Percentiles rank a stretch among this genome's conserved stretches.
Evolutionary conservation across 768 basidiomycete genomes (phyloP).

Genomic region (Tremella yokohamensis): DNA sequence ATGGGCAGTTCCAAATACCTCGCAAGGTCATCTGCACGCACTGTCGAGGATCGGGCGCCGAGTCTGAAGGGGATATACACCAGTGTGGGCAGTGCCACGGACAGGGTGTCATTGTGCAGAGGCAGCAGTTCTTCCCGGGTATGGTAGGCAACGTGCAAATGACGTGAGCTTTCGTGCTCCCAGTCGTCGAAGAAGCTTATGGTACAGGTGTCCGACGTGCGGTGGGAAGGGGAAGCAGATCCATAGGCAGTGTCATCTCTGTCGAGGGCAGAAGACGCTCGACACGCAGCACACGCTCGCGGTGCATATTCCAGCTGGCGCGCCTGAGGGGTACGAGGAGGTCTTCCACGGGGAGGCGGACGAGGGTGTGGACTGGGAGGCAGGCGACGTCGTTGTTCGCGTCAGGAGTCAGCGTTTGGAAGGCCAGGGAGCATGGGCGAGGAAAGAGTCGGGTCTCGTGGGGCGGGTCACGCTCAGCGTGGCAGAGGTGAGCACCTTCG

Average conservation of each 20-base stretch:
- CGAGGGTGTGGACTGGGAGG: constrained; percentile 91
- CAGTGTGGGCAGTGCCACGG: constrained; percentile 81
- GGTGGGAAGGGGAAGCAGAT: constrained; percentile 77
- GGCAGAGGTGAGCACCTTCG: constrained; percentile 66
- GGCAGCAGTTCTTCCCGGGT: constrained; percentile 94
- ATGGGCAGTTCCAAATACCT: constrained; percentile 76
- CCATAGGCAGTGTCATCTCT: constrained; percentile 73
- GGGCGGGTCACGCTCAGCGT: constrained; percentile 88
- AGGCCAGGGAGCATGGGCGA: constrained; percentile 62
- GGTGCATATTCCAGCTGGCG: constrained; percentile 78
- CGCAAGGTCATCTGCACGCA: constrained; percentile 93
- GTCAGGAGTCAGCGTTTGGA: constrained; percentile 72
- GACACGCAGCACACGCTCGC: constrained; percentile 78
- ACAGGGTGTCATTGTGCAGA: constrained; percentile 73
- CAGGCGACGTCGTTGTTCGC: constrained; percentile 86
- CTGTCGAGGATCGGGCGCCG: constrained; percentile 92
- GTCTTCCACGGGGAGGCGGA: constrained; percentile 96
- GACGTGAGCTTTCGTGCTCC: constrained; percentile 56
- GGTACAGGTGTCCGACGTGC: constrained; percentile 63
- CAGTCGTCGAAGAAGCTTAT: background rate
- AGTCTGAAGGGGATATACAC: constrained; percentile 80
- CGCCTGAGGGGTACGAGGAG: constrained; percentile 89
- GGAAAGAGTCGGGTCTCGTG: constrained; percentile 86
- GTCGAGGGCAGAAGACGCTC: constrained; percentile 73
- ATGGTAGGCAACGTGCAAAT: constrained; percentile 88